Percentiles rank a stretch among this genome's conserved stretches.
Evolutionary conservation across 164 flowering plant species (phyloP).

Genomic region (Cinnamomum chago): DNA sequence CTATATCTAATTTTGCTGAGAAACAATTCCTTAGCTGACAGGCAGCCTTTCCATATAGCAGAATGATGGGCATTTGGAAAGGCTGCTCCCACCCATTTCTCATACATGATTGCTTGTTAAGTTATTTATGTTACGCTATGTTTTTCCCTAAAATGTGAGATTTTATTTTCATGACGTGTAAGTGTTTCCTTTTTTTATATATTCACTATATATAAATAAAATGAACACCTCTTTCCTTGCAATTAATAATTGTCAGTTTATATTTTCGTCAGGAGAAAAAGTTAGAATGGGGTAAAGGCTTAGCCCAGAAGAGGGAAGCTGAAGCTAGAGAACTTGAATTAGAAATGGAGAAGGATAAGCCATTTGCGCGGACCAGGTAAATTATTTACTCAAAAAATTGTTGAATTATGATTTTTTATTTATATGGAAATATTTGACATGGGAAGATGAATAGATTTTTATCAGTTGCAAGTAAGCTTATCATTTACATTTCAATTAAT

Average conservation of each 20-base stretch:
- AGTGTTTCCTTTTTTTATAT: no score
- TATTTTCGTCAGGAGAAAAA: slow-evolving; percentile 55
- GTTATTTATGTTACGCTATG: no score
- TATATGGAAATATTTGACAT: neutral
- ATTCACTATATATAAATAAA: no score
- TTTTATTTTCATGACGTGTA: no score
- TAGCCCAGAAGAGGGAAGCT: slow-evolving; percentile 91
- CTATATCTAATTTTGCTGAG: no score
- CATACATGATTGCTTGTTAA: no score
- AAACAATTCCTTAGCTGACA: no score
- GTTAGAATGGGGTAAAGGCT: slow-evolving; percentile 93
- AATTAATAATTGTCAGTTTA: neutral
- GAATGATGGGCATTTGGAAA: no score
- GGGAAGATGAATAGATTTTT: neutral
- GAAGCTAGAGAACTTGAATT: slow-evolving; percentile 64
- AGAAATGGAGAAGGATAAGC: slow-evolving; percentile 75
- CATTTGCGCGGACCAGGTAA: slow-evolving; percentile 90
- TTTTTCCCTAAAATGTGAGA: no score
- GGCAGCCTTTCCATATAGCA: no score
- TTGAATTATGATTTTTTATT: neutral
- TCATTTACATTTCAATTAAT: neutral
- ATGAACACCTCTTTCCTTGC: neutral
- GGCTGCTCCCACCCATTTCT: no score
- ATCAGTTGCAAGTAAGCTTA: neutral
- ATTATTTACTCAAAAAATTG: neutral